Conservation (phyloP, 345 rosid species). For the Limnanthes douglasii region DNA sequence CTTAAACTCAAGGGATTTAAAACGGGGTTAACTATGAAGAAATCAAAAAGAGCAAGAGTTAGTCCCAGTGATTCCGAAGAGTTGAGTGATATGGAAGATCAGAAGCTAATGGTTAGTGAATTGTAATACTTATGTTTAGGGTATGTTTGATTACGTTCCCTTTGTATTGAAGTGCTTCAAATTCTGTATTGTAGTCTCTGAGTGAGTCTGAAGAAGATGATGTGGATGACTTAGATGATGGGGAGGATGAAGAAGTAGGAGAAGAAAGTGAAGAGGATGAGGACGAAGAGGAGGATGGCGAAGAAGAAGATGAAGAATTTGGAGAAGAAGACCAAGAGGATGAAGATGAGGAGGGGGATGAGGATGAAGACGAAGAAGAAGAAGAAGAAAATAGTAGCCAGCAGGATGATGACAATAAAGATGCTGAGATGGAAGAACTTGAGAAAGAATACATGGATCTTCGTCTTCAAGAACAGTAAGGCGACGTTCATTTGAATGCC, state of each 20-base stretch:
- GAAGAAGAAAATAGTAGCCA: slow-evolving; percentile 11
- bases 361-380: not conserved
- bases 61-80: slow-evolving; percentile 17
- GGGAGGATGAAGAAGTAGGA: slow-evolving; percentile 7
- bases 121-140: not conserved
- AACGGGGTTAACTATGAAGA: slow-evolving; percentile 25
- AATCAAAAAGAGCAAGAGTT: slow-evolving; percentile 16
- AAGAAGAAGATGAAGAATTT: slow-evolving; percentile 7
- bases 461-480: slow-evolving; percentile 63
- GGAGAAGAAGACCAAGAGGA: slow-evolving; percentile 11
- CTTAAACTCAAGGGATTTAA: slow-evolving; percentile 4
- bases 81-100: slow-evolving; percentile 14
- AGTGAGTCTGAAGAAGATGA: too few relatives aligned
- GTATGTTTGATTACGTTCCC: not conserved
- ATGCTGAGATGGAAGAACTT: slow-evolving; percentile 69
- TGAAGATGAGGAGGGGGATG: slow-evolving; percentile 8
- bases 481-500: slow-evolving; percentile 1
- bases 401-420: slow-evolving; percentile 11
- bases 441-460: slow-evolving; percentile 64
- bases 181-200: not conserved
- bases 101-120: slow-evolving; percentile 4
- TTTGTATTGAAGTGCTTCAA: not conserved
- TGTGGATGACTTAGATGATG: not conserved
- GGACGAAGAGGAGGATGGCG: slow-evolving; percentile 7
- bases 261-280: slow-evolving; percentile 11